Conservation (phyloP, 805 yeast species). For the Yamadazyma tumulicola region DNA sequence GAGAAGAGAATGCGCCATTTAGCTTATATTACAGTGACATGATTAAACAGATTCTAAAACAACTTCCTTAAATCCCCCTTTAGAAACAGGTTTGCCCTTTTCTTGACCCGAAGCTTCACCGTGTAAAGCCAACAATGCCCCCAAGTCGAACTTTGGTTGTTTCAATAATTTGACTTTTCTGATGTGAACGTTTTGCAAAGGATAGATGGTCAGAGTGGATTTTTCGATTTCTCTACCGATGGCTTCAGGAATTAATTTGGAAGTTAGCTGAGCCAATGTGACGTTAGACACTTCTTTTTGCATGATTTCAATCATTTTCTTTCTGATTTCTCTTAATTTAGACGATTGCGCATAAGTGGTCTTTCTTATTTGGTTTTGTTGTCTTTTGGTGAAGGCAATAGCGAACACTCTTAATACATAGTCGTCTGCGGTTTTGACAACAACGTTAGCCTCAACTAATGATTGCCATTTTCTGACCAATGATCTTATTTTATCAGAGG, state of each 20-base stretch:
- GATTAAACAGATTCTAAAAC: constrained; percentile 95
- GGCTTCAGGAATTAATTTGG: constrained; percentile 97
- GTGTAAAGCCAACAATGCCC: constrained; percentile 93
- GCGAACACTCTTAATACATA: constrained; percentile 95
- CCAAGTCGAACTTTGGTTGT: constrained; percentile 98
- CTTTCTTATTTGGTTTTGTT: constrained; percentile 95
- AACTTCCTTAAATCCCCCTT: constrained; percentile 98
- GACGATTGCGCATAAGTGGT: constrained; percentile 97
- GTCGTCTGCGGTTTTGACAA: constrained; percentile 97
- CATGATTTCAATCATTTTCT: constrained; percentile 94
- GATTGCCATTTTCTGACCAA: constrained; percentile 99
- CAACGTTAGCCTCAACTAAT: constrained; percentile 95
- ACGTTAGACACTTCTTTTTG: constrained; percentile 93
- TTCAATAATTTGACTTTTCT: constrained; percentile 98
- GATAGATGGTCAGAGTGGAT: constrained; percentile 91
- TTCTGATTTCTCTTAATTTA: constrained; percentile 95
- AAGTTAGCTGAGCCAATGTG: constrained; percentile 93
- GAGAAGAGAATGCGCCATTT: too few species aligned
- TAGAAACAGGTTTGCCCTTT: constrained; percentile 96
- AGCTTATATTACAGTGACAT: too few species aligned
- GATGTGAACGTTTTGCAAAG: constrained; percentile 97
- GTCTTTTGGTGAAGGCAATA: constrained; percentile 98
- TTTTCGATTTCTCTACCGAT: constrained; percentile 98
- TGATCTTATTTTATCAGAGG: constrained; percentile 95
- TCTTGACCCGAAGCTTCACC: constrained; percentile 90